Evolutionary conservation across 306 rosid genomes (phyloP).

Genomic region (Vigna hirtella): DNA sequence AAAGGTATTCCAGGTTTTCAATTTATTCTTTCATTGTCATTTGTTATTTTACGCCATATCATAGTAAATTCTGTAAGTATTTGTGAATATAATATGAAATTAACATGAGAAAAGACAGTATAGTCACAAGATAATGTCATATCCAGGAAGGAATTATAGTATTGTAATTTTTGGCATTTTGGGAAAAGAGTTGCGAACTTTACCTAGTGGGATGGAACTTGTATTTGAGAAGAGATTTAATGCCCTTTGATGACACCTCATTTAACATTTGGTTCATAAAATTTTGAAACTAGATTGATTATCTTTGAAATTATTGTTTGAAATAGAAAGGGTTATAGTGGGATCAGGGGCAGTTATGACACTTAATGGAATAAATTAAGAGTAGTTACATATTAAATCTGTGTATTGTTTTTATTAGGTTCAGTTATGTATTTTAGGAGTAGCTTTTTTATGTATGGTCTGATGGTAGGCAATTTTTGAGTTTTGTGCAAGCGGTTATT

Average conservation of each 20-base stretch:
- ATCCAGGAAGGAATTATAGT: conserved; percentile 3
- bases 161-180: background rate
- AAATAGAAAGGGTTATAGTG: background rate
- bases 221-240: background rate
- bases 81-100: conserved; percentile 13
- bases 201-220: no score
- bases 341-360: background rate
- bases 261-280: conserved; percentile 24
- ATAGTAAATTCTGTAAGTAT: conserved; percentile 26
- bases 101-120: conserved; percentile 21
- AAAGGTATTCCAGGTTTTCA: conserved; percentile 16
- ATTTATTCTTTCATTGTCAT: background rate
- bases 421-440: background rate
- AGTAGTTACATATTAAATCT: background rate
- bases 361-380: background rate
- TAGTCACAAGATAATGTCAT: conserved; percentile 20
- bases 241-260: conserved; percentile 19
- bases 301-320: conserved; percentile 28
- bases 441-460: no score
- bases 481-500: background rate
- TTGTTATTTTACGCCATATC: conserved; percentile 17
- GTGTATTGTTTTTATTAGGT: background rate
- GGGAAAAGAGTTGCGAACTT: background rate
- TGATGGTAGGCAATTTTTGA: background rate
- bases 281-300: conserved; percentile 31